These are phyloP conservation scores for Boletus fagicola DNA, from an alignment of 768 basidiomycete species.

Conservation along the genomic window DNA sequence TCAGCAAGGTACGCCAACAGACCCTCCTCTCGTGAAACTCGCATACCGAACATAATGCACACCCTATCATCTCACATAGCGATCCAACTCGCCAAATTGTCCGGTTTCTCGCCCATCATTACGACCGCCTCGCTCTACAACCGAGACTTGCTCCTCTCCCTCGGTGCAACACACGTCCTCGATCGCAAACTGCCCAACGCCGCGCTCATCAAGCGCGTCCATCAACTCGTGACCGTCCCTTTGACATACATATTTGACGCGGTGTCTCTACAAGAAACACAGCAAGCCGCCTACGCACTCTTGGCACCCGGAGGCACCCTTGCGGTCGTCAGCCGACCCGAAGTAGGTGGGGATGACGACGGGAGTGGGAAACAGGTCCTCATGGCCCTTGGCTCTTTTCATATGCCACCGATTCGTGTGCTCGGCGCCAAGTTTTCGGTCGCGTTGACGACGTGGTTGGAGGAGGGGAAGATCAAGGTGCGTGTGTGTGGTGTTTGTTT, in stretches of 20 bases:
- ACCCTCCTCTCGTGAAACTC: too few species aligned
- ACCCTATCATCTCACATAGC: constrained; percentile 7
- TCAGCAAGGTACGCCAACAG: constrained; percentile 39
- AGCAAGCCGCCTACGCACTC: constrained; percentile 28
- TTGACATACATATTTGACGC: constrained; percentile 27
- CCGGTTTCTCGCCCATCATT: constrained; percentile 37
- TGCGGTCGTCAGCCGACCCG: neutral
- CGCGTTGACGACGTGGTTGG: constrained; percentile 12
- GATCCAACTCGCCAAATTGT: constrained; percentile 34
- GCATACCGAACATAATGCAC: too few species aligned
- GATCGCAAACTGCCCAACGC: constrained; percentile 26
- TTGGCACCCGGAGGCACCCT: constrained; percentile 33
- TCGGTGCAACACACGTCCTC: constrained; percentile 39
- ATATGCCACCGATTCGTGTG: neutral
- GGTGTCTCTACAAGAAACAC: constrained; percentile 33
- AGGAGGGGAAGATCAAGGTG: constrained; percentile 19
- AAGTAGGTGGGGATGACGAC: neutral
- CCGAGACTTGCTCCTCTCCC: constrained; percentile 27
- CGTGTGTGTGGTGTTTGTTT: neutral
- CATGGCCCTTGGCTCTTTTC: constrained; percentile 5
- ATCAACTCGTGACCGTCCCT: neutral
- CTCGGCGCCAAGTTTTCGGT: constrained; percentile 10
- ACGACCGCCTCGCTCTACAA: constrained; percentile 39
- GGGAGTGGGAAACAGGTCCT: constrained; percentile 1
- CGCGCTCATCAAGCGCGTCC: constrained; percentile 2